These are phyloP conservation scores for Scytalidium sp. DNA, from an alignment of 2,329 filamentous ascomycete species.

Conservation along the genomic window DNA sequence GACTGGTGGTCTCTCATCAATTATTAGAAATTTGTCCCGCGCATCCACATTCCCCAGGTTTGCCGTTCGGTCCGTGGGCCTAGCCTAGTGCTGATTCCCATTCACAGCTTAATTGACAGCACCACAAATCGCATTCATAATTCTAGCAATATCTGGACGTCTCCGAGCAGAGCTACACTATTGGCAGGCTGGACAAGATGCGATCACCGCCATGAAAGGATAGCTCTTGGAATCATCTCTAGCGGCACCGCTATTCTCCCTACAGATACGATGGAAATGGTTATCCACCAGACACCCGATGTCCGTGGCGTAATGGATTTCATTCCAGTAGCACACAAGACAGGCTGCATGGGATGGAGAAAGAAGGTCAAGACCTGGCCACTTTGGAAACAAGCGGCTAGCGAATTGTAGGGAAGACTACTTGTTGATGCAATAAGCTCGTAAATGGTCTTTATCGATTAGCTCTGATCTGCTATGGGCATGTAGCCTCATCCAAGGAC, in stretches of 20 bases:
- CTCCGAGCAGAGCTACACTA: conserved; percentile 17
- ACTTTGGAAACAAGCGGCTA: conserved; percentile 21
- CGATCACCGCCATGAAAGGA: conserved; percentile 26
- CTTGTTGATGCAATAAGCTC: conserved; percentile 3
- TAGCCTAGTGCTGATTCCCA: conserved; percentile 4
- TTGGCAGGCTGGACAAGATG: conserved; percentile 17
- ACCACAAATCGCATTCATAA: conserved; percentile 20
- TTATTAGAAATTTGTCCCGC: conserved; percentile 12
- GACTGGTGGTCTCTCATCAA: conserved; percentile 4
- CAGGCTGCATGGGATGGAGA: conserved; percentile 21
- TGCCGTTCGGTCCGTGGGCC: background rate
- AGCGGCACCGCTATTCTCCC: conserved; percentile 24
- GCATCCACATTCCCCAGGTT: conserved; percentile 4
- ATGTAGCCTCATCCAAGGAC: too few species aligned
- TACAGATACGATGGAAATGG: conserved; percentile 26
- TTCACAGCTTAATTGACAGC: conserved; percentile 17
- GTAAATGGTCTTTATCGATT: background rate
- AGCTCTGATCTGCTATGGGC: too few species aligned
- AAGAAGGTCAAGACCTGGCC: conserved; percentile 31
- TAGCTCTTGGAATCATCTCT: conserved; percentile 23
- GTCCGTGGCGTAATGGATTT: conserved; percentile 23
- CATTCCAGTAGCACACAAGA: conserved; percentile 22
- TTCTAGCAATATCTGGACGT: conserved; percentile 12
- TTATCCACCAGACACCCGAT: conserved; percentile 25
- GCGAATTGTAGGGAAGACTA: conserved; percentile 10